Percentiles rank a stretch among this genome's conserved stretches.
phyloP scores from a whole-genome alignment of 2,329 filamentous ascomycete genomes.

The Hansfordia pulvinata region DNA sequence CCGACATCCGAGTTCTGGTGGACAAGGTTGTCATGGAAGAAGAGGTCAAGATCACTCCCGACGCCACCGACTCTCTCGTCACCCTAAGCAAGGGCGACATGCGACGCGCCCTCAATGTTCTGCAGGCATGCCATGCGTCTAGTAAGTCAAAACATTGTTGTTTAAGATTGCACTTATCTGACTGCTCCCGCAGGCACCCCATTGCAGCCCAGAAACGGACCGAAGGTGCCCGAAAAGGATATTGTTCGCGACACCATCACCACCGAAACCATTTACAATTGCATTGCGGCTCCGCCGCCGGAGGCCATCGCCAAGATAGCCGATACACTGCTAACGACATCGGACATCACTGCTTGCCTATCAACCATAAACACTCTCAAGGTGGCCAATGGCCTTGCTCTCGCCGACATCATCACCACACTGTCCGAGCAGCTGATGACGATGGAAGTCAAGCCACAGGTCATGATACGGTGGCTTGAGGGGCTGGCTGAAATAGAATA shows the following conservation, averaged over 20 bases:
- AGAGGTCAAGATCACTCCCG: constrained; percentile 65
- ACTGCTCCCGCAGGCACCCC: constrained; percentile 43
- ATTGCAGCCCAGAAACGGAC: constrained; percentile 43
- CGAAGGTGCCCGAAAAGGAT: constrained; percentile 46
- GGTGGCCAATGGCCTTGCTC: constrained; percentile 66
- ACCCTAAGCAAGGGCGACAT: constrained; percentile 89
- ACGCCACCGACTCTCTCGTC: constrained; percentile 74
- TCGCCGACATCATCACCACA: constrained; percentile 87
- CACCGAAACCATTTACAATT: constrained; percentile 92
- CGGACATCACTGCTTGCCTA: constrained; percentile 81
- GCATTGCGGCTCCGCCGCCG: constrained; percentile 89
- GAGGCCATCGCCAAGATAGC: constrained; percentile 77
- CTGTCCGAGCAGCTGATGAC: constrained; percentile 70
- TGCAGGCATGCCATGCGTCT: constrained; percentile 92
- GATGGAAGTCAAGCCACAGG: constrained; percentile 73
- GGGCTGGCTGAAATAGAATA: constrained; percentile 90
- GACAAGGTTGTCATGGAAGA: constrained; percentile 86
- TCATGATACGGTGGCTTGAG: constrained; percentile 83
- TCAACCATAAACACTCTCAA: constrained; percentile 83
- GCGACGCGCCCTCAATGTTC: constrained; percentile 83
- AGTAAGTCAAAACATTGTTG: constrained; percentile 36
- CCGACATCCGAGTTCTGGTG: constrained; percentile 72
- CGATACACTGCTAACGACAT: constrained; percentile 67
- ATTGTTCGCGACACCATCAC: constrained; percentile 68
- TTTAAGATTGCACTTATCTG: constrained; percentile 4